Conservation (phyloP, 345 rosid species). For the Aethionema arabicum region DNA sequence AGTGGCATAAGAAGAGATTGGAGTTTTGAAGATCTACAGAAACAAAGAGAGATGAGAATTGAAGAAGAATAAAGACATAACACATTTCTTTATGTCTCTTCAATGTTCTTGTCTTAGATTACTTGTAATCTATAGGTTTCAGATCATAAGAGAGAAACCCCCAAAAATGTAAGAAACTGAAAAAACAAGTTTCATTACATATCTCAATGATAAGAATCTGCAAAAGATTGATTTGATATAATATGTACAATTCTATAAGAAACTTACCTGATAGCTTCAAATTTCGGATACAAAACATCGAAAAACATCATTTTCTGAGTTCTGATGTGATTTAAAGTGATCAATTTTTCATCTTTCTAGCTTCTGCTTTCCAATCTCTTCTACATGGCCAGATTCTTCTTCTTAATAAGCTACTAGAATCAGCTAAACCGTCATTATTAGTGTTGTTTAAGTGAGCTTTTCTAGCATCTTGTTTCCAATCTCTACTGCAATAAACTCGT, state of each 20-base stretch:
- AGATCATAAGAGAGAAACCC: constrained; percentile 3
- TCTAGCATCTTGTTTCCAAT: not conserved
- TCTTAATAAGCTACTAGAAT: not conserved
- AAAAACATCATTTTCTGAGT: too few relatives aligned
- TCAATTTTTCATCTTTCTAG: constrained; percentile 4
- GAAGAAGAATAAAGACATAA: constrained; percentile 29
- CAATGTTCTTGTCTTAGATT: not conserved
- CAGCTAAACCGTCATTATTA: not conserved
- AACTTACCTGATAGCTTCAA: constrained; percentile 3
- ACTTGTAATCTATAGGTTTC: constrained; percentile 12
- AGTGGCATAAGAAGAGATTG: constrained; percentile 90
- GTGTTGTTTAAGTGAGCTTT: not conserved
- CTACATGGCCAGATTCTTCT: not conserved
- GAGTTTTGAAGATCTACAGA: constrained; percentile 83
- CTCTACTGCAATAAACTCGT: too few relatives aligned
- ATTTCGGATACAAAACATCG: too few relatives aligned
- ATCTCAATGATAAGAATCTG: constrained; percentile 7
- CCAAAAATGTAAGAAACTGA: constrained; percentile 9
- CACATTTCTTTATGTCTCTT: constrained; percentile 17
- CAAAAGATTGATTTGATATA: constrained; percentile 11
- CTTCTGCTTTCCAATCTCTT: constrained; percentile 5
- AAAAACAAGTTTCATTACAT: not conserved
- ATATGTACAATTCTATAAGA: constrained; percentile 11
- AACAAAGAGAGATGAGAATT: constrained; percentile 31
- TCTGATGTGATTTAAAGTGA: not conserved